Evolutionary conservation across 768 basidiomycete genomes (phyloP).

Genomic region (Roridomyces roridus): DNA sequence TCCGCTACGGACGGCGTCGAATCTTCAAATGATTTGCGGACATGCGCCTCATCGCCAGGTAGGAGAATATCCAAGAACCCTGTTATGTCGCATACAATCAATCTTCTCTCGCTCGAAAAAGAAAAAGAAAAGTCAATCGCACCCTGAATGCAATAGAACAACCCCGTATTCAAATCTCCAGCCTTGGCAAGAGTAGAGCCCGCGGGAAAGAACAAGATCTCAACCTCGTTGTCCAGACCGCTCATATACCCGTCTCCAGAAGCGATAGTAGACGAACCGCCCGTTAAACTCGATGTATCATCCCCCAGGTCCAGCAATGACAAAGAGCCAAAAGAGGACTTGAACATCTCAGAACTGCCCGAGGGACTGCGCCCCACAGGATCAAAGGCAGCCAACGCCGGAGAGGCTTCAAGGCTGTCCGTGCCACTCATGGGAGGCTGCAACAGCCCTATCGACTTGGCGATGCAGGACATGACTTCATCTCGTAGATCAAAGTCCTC

Average conservation of each 20-base stretch:
- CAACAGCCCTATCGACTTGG: constrained; percentile 93
- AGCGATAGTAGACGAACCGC: constrained; percentile 56
- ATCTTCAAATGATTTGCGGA: constrained; percentile 22
- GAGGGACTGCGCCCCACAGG: constrained; percentile 44
- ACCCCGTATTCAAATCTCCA: constrained; percentile 88
- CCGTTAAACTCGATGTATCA: constrained; percentile 71
- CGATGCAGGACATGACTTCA: constrained; percentile 97
- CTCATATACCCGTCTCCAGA: constrained; percentile 65
- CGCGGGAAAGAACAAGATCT: constrained; percentile 91
- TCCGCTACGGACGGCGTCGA: constrained; percentile 27
- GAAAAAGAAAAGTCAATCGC: constrained; percentile 45
- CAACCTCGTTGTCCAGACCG: constrained; percentile 95
- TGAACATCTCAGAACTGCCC: constrained; percentile 47
- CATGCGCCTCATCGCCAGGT: constrained; percentile 50
- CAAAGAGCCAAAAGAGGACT: constrained; percentile 75
- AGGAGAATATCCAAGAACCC: constrained; percentile 93
- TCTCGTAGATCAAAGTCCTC: constrained; percentile 95
- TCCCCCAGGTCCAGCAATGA: constrained; percentile 76
- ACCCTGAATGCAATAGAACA: constrained; percentile 8
- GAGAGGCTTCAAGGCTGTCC: constrained; percentile 72
- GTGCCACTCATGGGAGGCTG: constrained; percentile 81
- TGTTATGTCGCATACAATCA: constrained; percentile 53
- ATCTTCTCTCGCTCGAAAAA: constrained; percentile 93
- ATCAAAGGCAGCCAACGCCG: constrained; percentile 56
- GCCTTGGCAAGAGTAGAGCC: constrained; percentile 87